Evolutionary conservation across 2,329 filamentous ascomycete genomes (phyloP), one percentile per base, ranked within the genome.

Genomic region (Parascedosporium putredinis): DNA sequence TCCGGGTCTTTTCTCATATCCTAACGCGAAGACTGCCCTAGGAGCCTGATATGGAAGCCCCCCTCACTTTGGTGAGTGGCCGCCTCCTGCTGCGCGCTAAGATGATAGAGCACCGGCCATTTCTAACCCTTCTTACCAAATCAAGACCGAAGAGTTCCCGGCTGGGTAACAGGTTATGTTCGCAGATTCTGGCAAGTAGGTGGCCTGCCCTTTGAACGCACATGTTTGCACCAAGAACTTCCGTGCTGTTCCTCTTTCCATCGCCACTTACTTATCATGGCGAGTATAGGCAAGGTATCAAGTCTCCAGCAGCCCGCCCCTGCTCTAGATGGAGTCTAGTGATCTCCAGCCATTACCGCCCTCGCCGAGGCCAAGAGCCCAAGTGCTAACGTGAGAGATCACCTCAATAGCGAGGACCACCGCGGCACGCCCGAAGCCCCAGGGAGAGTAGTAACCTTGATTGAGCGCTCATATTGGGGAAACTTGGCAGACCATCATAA

Each of bases 21-120:
- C 43, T n/a, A n/a, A n/a, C n/a, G n/a, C n/a, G n/a, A n/a, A n/a
- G n/a, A 27, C 23, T 20, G 23, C 23, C 20, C 27, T 51, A 71
- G 91, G 69, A 95, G 89, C 65, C 70, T 98, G 64, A 96, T 98
- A 59, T 98, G 90, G 90, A 98, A 97, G 66, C 91, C 93, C 51
- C 93, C 93, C 54, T 93, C 93, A 57, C 87, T 95, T 64, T 96
- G 86, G 64, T 91, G 91, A 96, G 83, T 55, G 23, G 50, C 44
- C 50, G 43, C 47, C 46, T 36, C 29, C 16, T 44, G 45, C 44
- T 38, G 23, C 44, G 31, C 38, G 34, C 45, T 48, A 42, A 46
- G 38, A 38, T 43, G 33, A 47, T 50, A 50, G 36, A 51, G 16
- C 14, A 20, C 43, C 45, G 23, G 33, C 40, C 40, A 34, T 29